Percentiles rank a stretch among this genome's conserved stretches.
phyloP scores from a whole-genome alignment of 1,284 basidiomycete genomes.

The Omphalotus olearius region DNA sequence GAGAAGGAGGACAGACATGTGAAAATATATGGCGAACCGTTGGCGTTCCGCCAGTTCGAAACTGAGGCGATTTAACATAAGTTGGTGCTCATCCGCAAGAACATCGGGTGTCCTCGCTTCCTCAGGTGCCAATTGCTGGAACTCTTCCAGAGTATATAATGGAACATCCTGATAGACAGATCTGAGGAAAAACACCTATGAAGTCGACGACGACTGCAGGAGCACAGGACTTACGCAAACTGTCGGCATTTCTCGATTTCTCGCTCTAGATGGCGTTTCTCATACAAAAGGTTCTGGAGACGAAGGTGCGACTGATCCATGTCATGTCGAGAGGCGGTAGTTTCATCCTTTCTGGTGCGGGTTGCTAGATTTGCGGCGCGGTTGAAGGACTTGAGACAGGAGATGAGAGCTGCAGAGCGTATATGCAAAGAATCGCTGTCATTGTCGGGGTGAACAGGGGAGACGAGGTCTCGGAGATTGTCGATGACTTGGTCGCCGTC shows the following conservation, averaged over 20 bases:
- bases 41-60: constrained; percentile 81
- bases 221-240: constrained; percentile 55
- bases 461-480: constrained; percentile 58
- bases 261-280: constrained; percentile 78
- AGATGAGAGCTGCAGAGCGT: constrained; percentile 67
- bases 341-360: constrained; percentile 64
- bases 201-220: constrained; percentile 5
- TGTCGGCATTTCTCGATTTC: constrained; percentile 86
- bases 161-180: constrained; percentile 81
- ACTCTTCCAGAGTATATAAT: constrained; percentile 63
- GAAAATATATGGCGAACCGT: constrained; percentile 42
- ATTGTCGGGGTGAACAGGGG: constrained; percentile 34
- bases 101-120: constrained; percentile 58
- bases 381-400: constrained; percentile 71
- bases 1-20: constrained; percentile 14
- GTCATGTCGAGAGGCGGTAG: constrained; percentile 68
- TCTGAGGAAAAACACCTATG: constrained; percentile 28
- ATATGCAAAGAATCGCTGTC: constrained; percentile 53
- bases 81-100: constrained; percentile 64
- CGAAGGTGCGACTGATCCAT: constrained; percentile 83
- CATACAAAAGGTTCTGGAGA: constrained; percentile 78
- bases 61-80: constrained; percentile 77
- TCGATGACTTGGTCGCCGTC: constrained; percentile 39
- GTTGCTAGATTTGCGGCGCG: constrained; percentile 68
- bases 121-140: constrained; percentile 58